Conservation (phyloP, 2,329 filamentous ascomycete genomes). For the Cryphonectria nitschkei region DNA sequence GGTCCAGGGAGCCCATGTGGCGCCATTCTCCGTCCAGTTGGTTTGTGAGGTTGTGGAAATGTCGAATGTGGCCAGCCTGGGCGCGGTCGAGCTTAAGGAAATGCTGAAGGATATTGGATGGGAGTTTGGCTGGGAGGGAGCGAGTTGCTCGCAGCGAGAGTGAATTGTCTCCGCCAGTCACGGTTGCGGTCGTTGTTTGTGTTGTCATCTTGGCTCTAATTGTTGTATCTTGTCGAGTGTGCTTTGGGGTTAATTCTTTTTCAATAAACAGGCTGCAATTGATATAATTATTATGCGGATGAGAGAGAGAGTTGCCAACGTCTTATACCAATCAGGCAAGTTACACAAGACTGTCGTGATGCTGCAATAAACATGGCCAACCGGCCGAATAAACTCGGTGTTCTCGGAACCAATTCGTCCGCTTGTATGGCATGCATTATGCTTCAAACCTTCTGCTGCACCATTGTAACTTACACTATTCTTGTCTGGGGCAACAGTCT, state of each 20-base stretch:
- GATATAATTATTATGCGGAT: neutral
- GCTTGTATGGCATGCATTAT: neutral
- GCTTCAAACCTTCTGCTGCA: neutral
- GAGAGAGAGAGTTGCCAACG: neutral
- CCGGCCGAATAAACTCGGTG: neutral
- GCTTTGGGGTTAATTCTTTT: neutral
- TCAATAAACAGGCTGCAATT: neutral
- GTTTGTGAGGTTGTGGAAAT: constrained; percentile 21
- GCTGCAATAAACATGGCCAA: neutral
- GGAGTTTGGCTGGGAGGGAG: constrained; percentile 5
- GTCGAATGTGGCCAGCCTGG: constrained; percentile 20
- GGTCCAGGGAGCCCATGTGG: constrained; percentile 39
- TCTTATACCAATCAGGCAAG: neutral
- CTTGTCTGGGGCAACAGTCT: neutral
- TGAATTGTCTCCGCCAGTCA: neutral
- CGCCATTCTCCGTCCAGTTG: constrained; percentile 17
- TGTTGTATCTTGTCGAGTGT: neutral
- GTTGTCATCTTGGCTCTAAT: neutral
- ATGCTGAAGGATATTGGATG: constrained; percentile 1
- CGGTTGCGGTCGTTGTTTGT: neutral
- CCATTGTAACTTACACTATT: neutral
- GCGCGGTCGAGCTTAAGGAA: constrained; percentile 15
- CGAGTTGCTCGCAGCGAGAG: neutral
- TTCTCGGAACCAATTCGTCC: neutral
- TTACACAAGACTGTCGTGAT: too few relatives aligned